phyloP scores from a whole-genome alignment of 345 rosid species.

The Dipteronia sinensis region DNA sequence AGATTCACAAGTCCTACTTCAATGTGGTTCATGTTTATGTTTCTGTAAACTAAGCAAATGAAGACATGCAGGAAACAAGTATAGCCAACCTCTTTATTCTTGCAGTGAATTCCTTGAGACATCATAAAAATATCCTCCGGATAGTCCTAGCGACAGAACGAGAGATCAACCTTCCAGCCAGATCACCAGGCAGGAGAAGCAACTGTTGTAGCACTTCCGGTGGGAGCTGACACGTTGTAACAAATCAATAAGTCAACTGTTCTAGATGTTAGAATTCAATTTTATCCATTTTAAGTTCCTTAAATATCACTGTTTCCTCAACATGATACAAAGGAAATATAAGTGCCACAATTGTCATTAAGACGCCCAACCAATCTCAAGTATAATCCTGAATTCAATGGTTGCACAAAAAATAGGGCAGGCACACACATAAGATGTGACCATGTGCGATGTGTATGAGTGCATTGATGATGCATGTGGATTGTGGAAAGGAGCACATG shows the following conservation, averaged over 20 bases:
- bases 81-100: background rate
- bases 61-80: conserved; percentile 1
- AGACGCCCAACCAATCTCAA: background rate
- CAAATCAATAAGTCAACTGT: background rate
- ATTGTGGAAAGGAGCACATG: background rate
- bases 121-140: conserved; percentile 64
- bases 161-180: conserved; percentile 69
- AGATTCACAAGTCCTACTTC: background rate
- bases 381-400: background rate
- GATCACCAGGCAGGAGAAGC: conserved; percentile 73
- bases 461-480: background rate
- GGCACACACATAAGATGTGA: background rate
- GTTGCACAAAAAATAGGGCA: too few species aligned
- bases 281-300: background rate
- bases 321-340: background rate
- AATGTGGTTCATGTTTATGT: background rate
- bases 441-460: background rate
- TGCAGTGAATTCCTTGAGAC: conserved; percentile 2
- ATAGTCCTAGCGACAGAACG: conserved; percentile 79
- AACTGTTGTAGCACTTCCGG: conserved; percentile 76
- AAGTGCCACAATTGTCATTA: background rate
- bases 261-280: background rate
- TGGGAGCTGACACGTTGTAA: conserved; percentile 56
- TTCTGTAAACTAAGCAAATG: background rate
- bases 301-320: background rate